Percentiles rank a stretch among this genome's conserved stretches.
phyloP scores from a whole-genome alignment of 1,139 yeast species.

The Zygosaccharomyces pseudobailii region DNA sequence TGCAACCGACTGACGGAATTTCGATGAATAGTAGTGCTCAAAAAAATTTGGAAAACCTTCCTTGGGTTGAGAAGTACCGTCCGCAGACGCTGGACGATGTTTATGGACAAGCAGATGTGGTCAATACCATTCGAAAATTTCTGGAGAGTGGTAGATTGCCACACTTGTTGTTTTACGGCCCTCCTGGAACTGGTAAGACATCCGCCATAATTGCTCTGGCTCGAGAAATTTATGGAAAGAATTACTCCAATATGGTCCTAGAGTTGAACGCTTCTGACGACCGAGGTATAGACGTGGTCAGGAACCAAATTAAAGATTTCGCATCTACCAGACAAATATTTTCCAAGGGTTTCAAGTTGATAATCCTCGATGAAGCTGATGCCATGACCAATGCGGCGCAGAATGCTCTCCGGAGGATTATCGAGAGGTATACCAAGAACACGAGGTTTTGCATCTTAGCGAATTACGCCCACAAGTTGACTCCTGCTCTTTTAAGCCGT shows the following conservation, averaged over 20 bases:
- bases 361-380: conserved; percentile 95
- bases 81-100: conserved; percentile 82
- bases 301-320: conserved; percentile 88
- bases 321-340: conserved; percentile 94
- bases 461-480: conserved; percentile 90
- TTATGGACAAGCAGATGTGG: conserved; percentile 85
- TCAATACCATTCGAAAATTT: conserved; percentile 75
- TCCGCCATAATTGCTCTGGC: conserved; percentile 91
- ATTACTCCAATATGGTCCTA: conserved; percentile 80
- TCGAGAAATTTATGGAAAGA: conserved; percentile 80
- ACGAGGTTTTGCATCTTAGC: conserved; percentile 96
- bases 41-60: conserved; percentile 38
- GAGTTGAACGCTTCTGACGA: conserved; percentile 97
- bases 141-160: conserved; percentile 82
- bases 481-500: conserved; percentile 90
- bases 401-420: conserved; percentile 84
- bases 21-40: conserved; percentile 1
- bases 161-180: conserved; percentile 88
- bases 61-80: conserved; percentile 93
- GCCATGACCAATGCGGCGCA: conserved; percentile 98
- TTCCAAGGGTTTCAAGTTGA: conserved; percentile 71
- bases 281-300: conserved; percentile 91
- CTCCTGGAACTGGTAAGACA: conserved; percentile 98
- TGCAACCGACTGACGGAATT: background rate
- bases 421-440: conserved; percentile 91